Percentiles rank a stretch among this genome's conserved stretches.
phyloP scores from a whole-genome alignment of 2,329 filamentous ascomycete genomes.

The Cladosporium sp. region DNA sequence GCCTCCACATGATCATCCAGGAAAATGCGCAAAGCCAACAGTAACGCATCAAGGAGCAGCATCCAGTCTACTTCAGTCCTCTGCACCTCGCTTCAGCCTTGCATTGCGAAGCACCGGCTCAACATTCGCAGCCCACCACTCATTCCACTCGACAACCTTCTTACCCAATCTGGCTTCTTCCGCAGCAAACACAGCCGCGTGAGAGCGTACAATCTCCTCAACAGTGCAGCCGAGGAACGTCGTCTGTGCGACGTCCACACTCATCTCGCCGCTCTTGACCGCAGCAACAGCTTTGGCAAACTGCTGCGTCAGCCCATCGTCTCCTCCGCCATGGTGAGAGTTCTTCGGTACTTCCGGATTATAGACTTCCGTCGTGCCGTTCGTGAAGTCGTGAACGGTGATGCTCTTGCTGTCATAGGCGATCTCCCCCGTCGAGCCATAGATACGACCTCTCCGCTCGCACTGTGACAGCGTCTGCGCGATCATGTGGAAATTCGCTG shows the following conservation, averaged over 20 bases:
- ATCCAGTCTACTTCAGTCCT: no score
- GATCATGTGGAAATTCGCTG: slow-evolving; percentile 89
- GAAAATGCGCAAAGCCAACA: no score
- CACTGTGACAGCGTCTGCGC: slow-evolving; percentile 85
- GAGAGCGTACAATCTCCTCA: slow-evolving; percentile 83
- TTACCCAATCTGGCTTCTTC: slow-evolving; percentile 73
- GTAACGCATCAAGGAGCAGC: neutral
- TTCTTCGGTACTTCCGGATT: slow-evolving; percentile 54
- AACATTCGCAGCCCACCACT: slow-evolving; percentile 68
- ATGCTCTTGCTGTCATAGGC: slow-evolving; percentile 78
- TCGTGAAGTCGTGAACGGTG: slow-evolving; percentile 67
- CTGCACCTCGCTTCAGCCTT: no score
- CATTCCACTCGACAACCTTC: slow-evolving; percentile 68
- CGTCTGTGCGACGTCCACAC: slow-evolving; percentile 66
- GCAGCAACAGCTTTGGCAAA: slow-evolving; percentile 79
- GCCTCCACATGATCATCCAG: no score
- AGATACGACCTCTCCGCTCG: slow-evolving; percentile 77
- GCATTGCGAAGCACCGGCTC: slow-evolving; percentile 19
- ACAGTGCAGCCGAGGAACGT: slow-evolving; percentile 75
- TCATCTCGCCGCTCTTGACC: slow-evolving; percentile 67
- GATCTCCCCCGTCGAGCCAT: slow-evolving; percentile 82
- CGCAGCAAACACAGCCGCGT: slow-evolving; percentile 90
- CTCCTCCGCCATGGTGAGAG: slow-evolving; percentile 66
- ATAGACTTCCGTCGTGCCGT: slow-evolving; percentile 51
- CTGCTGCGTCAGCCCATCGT: slow-evolving; percentile 72